phyloP scores from a whole-genome alignment of 106 monocot species.

The Agapanthus africanus region DNA sequence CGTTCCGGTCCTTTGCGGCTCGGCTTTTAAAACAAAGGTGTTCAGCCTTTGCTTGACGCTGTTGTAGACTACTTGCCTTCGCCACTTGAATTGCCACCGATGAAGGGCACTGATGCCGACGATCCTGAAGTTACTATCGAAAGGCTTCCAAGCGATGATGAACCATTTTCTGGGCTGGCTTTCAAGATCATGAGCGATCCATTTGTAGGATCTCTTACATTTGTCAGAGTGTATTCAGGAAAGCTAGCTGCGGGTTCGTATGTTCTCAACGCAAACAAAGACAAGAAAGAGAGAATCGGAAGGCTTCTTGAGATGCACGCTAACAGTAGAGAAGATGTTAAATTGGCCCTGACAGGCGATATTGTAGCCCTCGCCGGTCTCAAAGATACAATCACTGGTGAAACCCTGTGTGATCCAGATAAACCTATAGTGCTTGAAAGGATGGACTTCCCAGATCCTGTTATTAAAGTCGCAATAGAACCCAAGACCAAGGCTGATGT shows the following conservation, averaged over 20 bases:
- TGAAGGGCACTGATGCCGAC: constrained; percentile 86
- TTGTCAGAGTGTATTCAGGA: constrained; percentile 83
- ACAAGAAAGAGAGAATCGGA: constrained; percentile 90
- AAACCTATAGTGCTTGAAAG: constrained; percentile 88
- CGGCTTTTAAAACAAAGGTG: constrained; percentile 99
- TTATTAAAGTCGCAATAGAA: constrained; percentile 98
- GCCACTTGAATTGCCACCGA: constrained; percentile 87
- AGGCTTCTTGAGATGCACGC: constrained; percentile 99
- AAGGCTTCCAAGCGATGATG: constrained; percentile 63
- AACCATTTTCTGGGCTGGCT: constrained; percentile 90
- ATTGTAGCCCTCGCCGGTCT: constrained; percentile 92
- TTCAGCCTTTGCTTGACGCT: constrained; percentile 90
- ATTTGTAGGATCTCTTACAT: constrained; percentile 93
- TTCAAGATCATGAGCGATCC: constrained; percentile 99
- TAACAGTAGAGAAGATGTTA: constrained; percentile 78
- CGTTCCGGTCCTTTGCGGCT: constrained; percentile 95
- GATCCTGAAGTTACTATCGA: constrained; percentile 60
- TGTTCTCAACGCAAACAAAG: constrained; percentile 94
- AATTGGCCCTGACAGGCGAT: constrained; percentile 73
- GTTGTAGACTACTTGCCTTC: constrained; percentile 97
- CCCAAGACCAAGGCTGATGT: constrained; percentile 98
- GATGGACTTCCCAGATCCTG: constrained; percentile 99
- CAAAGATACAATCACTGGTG: constrained; percentile 94
- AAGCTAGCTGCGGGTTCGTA: constrained; percentile 79
- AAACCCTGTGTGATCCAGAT: constrained; percentile 87